Conservation (phyloP, 768 basidiomycete species). For the Cystobasidium ongulense region DNA sequence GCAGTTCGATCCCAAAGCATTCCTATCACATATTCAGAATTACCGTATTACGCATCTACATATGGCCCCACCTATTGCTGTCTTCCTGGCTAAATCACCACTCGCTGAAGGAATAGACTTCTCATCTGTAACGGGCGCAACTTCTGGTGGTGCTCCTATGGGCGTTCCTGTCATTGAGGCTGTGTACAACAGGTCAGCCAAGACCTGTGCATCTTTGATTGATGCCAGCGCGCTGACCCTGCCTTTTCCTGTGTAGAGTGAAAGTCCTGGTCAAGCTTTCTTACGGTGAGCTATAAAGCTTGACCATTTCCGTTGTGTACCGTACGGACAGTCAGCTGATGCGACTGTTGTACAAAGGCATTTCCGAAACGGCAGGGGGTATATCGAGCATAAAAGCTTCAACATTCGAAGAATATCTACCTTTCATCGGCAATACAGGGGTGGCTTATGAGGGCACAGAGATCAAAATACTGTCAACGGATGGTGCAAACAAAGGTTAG, state of each 20-base stretch:
- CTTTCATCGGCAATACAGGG: constrained; percentile 32
- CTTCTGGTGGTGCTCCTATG: constrained; percentile 41
- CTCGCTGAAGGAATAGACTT: constrained; percentile 38
- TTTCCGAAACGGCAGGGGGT: constrained; percentile 39
- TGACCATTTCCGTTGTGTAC: not conserved
- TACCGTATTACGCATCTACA: constrained; percentile 41
- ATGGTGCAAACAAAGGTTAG: not conserved
- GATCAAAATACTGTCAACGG: not conserved
- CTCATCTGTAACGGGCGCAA: constrained; percentile 39
- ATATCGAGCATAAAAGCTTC: constrained; percentile 34
- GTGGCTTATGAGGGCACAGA: not conserved
- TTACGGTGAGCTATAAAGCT: not conserved
- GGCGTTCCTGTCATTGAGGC: constrained; percentile 36
- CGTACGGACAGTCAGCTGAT: too few species aligned
- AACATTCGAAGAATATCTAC: constrained; percentile 37
- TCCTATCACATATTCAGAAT: constrained; percentile 38
- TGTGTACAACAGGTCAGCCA: constrained; percentile 39
- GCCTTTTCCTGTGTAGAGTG: not conserved
- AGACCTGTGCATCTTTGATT: constrained; percentile 38
- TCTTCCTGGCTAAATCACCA: constrained; percentile 37
- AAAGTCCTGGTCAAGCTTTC: not conserved
- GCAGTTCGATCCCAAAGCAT: constrained; percentile 40
- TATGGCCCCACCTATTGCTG: constrained; percentile 43
- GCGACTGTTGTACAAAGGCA: constrained; percentile 34
- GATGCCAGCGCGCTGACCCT: not conserved